Evolutionary conservation across 306 rosid genomes (phyloP).

Genomic region (Gleditsia sinensis): DNA sequence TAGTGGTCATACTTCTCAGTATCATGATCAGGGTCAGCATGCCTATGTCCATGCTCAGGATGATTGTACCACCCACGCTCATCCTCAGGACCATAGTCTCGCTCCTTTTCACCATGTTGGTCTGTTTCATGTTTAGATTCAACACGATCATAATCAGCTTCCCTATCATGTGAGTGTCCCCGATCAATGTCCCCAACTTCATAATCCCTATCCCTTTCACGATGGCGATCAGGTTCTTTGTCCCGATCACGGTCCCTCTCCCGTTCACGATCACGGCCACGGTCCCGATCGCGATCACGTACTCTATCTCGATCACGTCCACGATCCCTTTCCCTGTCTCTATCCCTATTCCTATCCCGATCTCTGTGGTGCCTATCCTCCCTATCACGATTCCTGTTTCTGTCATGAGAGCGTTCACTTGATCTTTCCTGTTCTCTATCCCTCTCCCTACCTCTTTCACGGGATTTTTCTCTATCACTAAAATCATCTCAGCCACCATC

Average conservation of each 20-base stretch:
- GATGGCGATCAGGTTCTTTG: conserved; percentile 60
- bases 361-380: conserved; percentile 95
- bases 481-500: conserved; percentile 33
- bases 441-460: conserved; percentile 77
- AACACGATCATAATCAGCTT: conserved; percentile 61
- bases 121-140: conserved; percentile 80
- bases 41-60: conserved; percentile 66
- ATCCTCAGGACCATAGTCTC: conserved; percentile 71
- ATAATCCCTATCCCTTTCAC: conserved; percentile 73
- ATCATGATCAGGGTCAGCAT: conserved; percentile 68
- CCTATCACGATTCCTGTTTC: conserved; percentile 80
- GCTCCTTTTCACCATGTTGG: conserved; percentile 59
- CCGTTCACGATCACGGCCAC: conserved; percentile 60
- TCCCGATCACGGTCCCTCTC: conserved; percentile 61
- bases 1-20: conserved; percentile 53
- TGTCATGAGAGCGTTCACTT: conserved; percentile 72
- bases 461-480: conserved; percentile 92
- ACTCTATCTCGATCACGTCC: conserved; percentile 75
- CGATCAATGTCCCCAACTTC: conserved; percentile 70
- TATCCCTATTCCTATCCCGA: conserved; percentile 71
- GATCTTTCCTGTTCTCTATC: conserved; percentile 76
- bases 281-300: conserved; percentile 68
- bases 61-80: conserved; percentile 70
- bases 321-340: conserved; percentile 71
- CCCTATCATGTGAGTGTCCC: conserved; percentile 75